Conservation (phyloP, 192 early-diverging fungal species). For the Spinellus fusiger region DNA sequence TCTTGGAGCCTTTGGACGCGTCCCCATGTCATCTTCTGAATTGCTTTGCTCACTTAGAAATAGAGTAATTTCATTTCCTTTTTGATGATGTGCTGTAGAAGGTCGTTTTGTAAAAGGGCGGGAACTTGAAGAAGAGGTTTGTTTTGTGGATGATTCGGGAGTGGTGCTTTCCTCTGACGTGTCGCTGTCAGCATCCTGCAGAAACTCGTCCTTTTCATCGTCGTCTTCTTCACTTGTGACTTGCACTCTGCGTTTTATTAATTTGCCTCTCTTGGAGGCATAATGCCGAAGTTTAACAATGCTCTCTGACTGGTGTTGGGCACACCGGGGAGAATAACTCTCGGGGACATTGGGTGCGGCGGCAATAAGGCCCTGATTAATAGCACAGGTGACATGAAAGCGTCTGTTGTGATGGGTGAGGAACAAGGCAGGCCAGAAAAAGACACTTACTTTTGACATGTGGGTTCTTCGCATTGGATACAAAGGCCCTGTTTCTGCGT, state of each 20-base stretch:
- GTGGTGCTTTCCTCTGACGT: background rate
- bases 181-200: background rate
- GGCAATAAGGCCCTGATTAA: conserved; percentile 11
- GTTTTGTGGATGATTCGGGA: too few relatives aligned
- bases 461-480: conserved; percentile 11
- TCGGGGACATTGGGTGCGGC: conserved; percentile 8
- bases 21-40: background rate
- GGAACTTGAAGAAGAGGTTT: too few relatives aligned
- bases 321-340: conserved; percentile 7
- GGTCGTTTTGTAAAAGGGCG: too few relatives aligned
- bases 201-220: background rate
- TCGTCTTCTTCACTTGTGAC: background rate
- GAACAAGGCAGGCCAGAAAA: background rate
- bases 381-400: conserved; percentile 31
- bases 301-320: conserved; percentile 6
- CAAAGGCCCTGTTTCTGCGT: conserved; percentile 16
- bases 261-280: background rate
- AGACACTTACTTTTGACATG: conserved; percentile 2
- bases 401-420: conserved; percentile 2
- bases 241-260: background rate
- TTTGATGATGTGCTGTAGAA: background rate
- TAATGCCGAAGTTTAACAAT: background rate
- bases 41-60: background rate
- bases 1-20: background rate
- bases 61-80: background rate